Percentiles rank a stretch among this genome's conserved stretches.
Conservation (phyloP, 2,329 filamentous ascomycete genomes). For the Aspergillus sp. region DNA sequence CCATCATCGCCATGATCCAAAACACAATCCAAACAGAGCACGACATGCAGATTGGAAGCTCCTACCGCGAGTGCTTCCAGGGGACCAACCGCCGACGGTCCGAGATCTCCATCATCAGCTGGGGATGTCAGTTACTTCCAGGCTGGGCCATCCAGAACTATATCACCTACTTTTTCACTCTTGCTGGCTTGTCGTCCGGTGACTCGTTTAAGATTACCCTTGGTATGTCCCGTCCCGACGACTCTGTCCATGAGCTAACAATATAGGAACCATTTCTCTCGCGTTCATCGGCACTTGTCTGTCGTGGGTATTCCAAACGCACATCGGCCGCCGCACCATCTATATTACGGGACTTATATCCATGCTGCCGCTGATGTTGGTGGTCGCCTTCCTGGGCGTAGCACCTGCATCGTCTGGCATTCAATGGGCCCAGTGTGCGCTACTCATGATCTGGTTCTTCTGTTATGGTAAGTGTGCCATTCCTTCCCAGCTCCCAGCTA, state of each 20-base stretch:
- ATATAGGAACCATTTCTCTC: slow-evolving; percentile 57
- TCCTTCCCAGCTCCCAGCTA: slow-evolving; percentile 48
- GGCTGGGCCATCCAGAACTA: slow-evolving; percentile 33
- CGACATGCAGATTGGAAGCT: slow-evolving; percentile 17
- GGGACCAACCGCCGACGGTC: slow-evolving; percentile 38
- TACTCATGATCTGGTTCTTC: slow-evolving; percentile 40
- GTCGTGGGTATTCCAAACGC: slow-evolving; percentile 48
- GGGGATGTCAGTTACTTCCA: slow-evolving; percentile 34
- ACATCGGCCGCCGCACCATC: slow-evolving; percentile 40
- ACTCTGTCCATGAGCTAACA: slow-evolving; percentile 37
- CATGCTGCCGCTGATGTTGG: slow-evolving; percentile 23
- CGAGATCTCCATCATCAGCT: slow-evolving; percentile 40
- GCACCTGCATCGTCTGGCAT: slow-evolving; percentile 19
- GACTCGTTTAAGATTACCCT: background rate
- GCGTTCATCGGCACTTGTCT: slow-evolving; percentile 51
- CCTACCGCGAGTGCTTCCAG: slow-evolving; percentile 31
- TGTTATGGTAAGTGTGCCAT: slow-evolving; percentile 12
- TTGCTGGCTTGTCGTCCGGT: slow-evolving; percentile 30
- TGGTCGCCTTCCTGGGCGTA: slow-evolving; percentile 25
- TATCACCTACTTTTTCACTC: slow-evolving; percentile 36
- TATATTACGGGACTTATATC: slow-evolving; percentile 31
- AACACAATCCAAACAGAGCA: slow-evolving; percentile 37
- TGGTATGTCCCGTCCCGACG: slow-evolving; percentile 16
- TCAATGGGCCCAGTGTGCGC: slow-evolving; percentile 41
- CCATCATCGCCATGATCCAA: slow-evolving; percentile 34